Conservation (phyloP, 164 flowering plant species). For the Buxus sempervirens region DNA sequence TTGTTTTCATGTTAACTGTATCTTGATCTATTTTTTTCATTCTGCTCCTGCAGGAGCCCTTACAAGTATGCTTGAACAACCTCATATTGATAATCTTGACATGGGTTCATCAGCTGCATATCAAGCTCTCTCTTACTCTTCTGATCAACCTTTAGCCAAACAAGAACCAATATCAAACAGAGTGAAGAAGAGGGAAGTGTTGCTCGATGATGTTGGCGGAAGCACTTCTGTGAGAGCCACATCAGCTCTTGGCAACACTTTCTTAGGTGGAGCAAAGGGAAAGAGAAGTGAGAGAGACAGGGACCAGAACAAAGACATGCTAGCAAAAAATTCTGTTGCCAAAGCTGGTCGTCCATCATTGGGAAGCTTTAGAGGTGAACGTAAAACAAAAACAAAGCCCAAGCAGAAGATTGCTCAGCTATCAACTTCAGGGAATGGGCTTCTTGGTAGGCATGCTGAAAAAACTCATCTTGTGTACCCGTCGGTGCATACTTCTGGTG, state of each 20-base stretch:
- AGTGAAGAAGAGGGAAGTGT: slow-evolving; percentile 68
- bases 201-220: slow-evolving; percentile 70
- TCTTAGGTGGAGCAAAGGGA: slow-evolving; percentile 60
- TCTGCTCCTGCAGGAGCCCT: slow-evolving; percentile 28
- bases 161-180: slow-evolving; percentile 49
- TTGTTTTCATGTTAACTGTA: neutral
- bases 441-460: slow-evolving; percentile 30
- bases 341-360: slow-evolving; percentile 48
- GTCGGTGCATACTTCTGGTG: slow-evolving; percentile 21
- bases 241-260: slow-evolving; percentile 34
- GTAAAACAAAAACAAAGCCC: slow-evolving; percentile 69
- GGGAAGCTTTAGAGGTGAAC: slow-evolving; percentile 46
- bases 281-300: slow-evolving; percentile 78
- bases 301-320: slow-evolving; percentile 33
- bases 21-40: neutral
- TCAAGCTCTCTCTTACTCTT: slow-evolving; percentile 22
- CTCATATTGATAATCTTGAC: slow-evolving; percentile 27
- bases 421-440: slow-evolving; percentile 48
- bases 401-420: slow-evolving; percentile 66
- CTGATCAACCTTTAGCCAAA: slow-evolving; percentile 44
- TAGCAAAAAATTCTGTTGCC: slow-evolving; percentile 32
- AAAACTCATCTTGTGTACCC: slow-evolving; percentile 25
- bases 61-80: slow-evolving; percentile 21
- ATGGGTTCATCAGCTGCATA: slow-evolving; percentile 26
- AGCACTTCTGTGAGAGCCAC: slow-evolving; percentile 35